These are phyloP conservation scores for Urostyla sp. DNA, from an alignment of 73 alveolate species.

Conservation along the genomic window DNA sequence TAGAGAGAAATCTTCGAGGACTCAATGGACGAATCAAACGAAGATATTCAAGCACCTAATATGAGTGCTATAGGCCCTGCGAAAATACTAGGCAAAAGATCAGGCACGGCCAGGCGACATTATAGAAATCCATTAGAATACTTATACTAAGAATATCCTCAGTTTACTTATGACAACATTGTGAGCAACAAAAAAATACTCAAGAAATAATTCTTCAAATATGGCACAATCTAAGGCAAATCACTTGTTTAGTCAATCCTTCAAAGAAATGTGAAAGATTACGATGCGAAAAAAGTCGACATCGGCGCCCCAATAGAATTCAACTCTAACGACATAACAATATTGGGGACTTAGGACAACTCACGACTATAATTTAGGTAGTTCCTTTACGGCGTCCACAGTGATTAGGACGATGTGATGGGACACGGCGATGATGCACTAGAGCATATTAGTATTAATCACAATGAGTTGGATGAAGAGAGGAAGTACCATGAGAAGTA, in stretches of 20 bases:
- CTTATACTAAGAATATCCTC: not conserved
- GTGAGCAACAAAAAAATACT: slow-evolving; percentile 11
- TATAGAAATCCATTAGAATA: not conserved
- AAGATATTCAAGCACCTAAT: too few relatives aligned
- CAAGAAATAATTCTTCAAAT: not conserved
- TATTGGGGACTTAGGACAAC: not conserved
- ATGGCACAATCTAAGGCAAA: not conserved
- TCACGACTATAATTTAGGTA: slow-evolving; percentile 5
- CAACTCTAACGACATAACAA: not conserved
- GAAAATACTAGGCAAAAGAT: not conserved
- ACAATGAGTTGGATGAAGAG: not conserved
- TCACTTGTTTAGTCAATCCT: not conserved
- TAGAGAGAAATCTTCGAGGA: slow-evolving; percentile 24
- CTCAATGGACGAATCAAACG: not conserved
- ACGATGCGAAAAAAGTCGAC: not conserved
- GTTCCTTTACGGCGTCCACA: slow-evolving; percentile 1
- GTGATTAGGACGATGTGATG: too few relatives aligned
- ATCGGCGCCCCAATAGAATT: not conserved
- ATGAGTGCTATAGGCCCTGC: too few relatives aligned
- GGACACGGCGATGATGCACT: too few relatives aligned
- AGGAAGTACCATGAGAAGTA: not conserved
- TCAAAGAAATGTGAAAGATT: not conserved
- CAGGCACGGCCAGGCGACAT: slow-evolving; percentile 13
- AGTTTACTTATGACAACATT: not conserved
- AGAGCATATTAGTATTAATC: too few relatives aligned